Base-by-base conservation (phyloP, 2,329 filamentous ascomycete genomes). In the Xylariaceae sp. region DNA sequence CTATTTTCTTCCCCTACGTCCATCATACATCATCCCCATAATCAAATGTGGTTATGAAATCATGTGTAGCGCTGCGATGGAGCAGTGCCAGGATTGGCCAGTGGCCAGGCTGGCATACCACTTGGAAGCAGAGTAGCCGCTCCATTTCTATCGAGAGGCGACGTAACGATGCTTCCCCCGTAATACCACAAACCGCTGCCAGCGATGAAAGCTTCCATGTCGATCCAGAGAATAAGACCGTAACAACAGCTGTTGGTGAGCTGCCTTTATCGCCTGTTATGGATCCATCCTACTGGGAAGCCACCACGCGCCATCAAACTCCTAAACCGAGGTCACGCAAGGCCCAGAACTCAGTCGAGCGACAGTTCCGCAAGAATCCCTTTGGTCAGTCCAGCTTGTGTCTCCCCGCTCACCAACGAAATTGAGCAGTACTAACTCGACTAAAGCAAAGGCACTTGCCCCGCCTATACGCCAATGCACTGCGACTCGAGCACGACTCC, bases 391-490 rank as follows among this genome's bases (percentile, higher is more conserved):
- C 11, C 21, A 29, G 26, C 24, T 5, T 20, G 47, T 35, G 18
- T 16, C 18, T 1, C 30, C 3, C 9, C 9, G 33, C 13, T 21
- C 16, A n/a, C 30, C 21, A 8, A 23, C 50, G 55, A 44, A 43
- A 33, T 47, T 18, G 32, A 47, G 4, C 50, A 26, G 26, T 29
- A 33, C 45, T 50, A 26, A 58, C 41, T 23, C 36, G 15, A 8
- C 15, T 4, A 21, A 49, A 88, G 87, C 87, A 3, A 78, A 78
- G 37, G 81, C 84, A 6, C 78, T 92, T 18, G 81, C 81, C 24
- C 81, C 81, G 0, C 82, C 84, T 0, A 51, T 86, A 18, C 83
- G 88, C 48, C 62, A 68, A 51, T 89, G 86, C 63, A 64, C 70
- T 18, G 65, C 80, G 26, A 84, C 84, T 1, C 56, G 63, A 0